These are phyloP conservation scores for Dissophora globulifera DNA, from an alignment of 192 early-diverging fungal species.

Conservation along the genomic window DNA sequence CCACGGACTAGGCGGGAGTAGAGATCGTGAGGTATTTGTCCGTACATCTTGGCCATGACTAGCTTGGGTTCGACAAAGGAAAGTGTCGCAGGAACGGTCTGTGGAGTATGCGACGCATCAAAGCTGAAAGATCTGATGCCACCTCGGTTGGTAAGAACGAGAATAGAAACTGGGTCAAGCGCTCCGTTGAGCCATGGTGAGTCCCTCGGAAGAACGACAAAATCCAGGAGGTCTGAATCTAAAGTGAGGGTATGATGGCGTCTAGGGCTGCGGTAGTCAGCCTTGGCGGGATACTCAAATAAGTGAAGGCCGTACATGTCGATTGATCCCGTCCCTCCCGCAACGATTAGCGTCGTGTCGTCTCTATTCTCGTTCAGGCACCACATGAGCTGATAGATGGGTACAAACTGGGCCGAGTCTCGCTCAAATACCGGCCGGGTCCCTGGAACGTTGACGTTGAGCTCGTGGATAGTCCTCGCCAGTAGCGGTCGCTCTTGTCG, in stretches of 20 bases:
- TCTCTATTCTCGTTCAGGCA: conserved; percentile 31
- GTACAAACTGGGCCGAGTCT: conserved; percentile 31
- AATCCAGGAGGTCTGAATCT: conserved; percentile 53
- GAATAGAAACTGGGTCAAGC: conserved; percentile 51
- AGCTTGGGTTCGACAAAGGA: conserved; percentile 49
- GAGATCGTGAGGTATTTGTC: conserved; percentile 25
- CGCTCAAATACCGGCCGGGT: conserved; percentile 18
- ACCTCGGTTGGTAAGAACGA: conserved; percentile 50
- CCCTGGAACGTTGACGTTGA: conserved; percentile 25
- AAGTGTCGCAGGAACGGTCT: conserved; percentile 51
- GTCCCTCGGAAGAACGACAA: conserved; percentile 49
- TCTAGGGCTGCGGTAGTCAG: conserved; percentile 39
- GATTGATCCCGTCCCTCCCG: conserved; percentile 49
- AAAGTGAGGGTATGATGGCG: conserved; percentile 54
- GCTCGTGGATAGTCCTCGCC: conserved; percentile 34
- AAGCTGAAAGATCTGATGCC: conserved; percentile 43
- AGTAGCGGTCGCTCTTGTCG: conserved; percentile 29
- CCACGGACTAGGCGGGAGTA: conserved; percentile 28
- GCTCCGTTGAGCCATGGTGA: conserved; percentile 52
- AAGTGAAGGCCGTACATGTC: conserved; percentile 58
- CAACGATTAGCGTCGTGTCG: conserved; percentile 56
- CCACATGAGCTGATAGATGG: conserved; percentile 61
- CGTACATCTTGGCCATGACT: conserved; percentile 37
- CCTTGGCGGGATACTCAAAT: conserved; percentile 49
- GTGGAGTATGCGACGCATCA: conserved; percentile 28